phyloP scores from a whole-genome alignment of 2,329 filamentous ascomycete genomes.

The Alternaria triticina region DNA sequence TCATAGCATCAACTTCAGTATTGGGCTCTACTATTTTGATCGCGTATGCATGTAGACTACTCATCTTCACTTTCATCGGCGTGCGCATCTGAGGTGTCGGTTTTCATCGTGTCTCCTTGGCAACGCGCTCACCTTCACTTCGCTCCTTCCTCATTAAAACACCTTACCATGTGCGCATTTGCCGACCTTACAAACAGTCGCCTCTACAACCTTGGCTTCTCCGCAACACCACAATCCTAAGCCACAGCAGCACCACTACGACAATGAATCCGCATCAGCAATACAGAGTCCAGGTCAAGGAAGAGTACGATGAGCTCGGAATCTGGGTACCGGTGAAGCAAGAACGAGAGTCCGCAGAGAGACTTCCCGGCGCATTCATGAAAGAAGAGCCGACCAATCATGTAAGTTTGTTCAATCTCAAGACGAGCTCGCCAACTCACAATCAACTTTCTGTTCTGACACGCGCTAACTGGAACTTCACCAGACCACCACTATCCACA shows the following conservation, averaged over 20 bases:
- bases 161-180: not conserved
- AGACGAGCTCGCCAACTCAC: no score
- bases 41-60: not conserved
- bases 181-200: not conserved
- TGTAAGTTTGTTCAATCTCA: no score
- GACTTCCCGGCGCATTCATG: no score
- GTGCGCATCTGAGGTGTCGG: no score
- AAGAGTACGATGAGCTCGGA: not conserved
- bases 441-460: no score
- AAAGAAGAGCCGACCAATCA: no score
- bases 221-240: not conserved
- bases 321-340: not conserved
- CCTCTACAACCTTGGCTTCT: not conserved
- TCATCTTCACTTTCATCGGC: not conserved
- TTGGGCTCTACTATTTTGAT: no score
- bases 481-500: no score
- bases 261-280: not conserved
- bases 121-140: not conserved
- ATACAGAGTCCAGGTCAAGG: fast-evolving
- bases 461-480: no score
- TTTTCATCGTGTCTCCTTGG: not conserved
- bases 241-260: not conserved
- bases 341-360: not conserved
- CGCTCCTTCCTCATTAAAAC: not conserved
- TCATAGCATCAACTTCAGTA: fast-evolving